Evolutionary conservation across 202 grass and related monocot species (phyloP).

Genomic region (Cymbopogon flexuosus): DNA sequence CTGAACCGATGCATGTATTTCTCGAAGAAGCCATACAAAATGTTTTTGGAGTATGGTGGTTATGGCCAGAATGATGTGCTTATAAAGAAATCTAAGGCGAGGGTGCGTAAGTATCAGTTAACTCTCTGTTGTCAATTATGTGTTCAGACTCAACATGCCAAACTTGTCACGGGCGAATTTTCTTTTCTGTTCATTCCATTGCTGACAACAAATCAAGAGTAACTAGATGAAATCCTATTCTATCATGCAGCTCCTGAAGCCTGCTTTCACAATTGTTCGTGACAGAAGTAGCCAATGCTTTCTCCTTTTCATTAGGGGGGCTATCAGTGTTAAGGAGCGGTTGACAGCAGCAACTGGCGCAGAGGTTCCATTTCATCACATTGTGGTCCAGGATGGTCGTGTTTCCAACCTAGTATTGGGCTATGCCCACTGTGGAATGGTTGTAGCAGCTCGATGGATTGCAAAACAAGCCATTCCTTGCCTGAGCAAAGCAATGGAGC

Average conservation of each 20-base stretch:
- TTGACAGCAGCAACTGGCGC: conserved; percentile 76
- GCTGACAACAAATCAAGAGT: conserved; percentile 1
- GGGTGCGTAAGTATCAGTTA: conserved; percentile 91
- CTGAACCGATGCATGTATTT: conserved; percentile 80
- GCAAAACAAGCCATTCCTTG: conserved; percentile 58
- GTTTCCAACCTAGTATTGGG: conserved; percentile 61
- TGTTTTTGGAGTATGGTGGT: conserved; percentile 68
- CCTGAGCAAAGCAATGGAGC: conserved; percentile 44
- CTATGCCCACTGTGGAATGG: conserved; percentile 92
- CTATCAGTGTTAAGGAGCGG: conserved; percentile 74
- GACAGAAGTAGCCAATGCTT: conserved; percentile 63
- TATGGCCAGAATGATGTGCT: conserved; percentile 59
- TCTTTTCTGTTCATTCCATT: not conserved
- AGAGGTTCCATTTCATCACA: conserved; percentile 83
- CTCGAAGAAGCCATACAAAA: conserved; percentile 80
- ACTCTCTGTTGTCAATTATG: conserved; percentile 22
- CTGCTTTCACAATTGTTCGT: conserved; percentile 64
- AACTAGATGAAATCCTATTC: conserved; percentile 1
- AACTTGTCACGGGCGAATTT: not conserved
- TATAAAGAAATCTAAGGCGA: conserved; percentile 73
- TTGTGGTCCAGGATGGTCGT: conserved; percentile 44
- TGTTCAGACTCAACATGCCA: not conserved
- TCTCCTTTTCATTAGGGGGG: conserved; percentile 88
- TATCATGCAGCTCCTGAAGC: conserved; percentile 75
- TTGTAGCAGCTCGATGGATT: conserved; percentile 75